phyloP scores from a whole-genome alignment of 352 stramenopile genomes.

The Phytophthora agathidicida region DNA sequence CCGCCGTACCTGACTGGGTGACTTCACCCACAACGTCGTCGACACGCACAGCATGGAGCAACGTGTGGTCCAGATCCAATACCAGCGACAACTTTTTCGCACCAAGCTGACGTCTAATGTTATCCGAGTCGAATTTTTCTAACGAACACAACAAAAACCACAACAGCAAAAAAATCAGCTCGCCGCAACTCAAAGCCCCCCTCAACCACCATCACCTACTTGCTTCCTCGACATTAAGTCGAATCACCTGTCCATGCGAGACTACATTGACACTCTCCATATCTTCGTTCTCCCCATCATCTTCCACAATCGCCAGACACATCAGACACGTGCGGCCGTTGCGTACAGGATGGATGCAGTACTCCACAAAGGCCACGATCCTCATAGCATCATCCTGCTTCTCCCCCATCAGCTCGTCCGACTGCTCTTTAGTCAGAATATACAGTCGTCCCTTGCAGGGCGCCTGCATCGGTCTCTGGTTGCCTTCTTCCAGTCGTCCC shows the following conservation, averaged over 20 bases:
- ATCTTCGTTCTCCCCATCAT: constrained; percentile 72
- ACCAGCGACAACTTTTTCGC: constrained; percentile 94
- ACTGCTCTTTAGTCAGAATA: constrained; percentile 33
- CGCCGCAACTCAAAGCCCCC: constrained; percentile 40
- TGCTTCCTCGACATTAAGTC: constrained; percentile 97
- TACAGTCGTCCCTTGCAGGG: constrained; percentile 92
- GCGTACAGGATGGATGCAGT: constrained; percentile 79
- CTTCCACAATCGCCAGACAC: constrained; percentile 74
- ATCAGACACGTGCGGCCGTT: constrained; percentile 83
- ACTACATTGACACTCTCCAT: constrained; percentile 83
- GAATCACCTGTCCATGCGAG: constrained; percentile 90
- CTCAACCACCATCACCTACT: constrained; percentile 69
- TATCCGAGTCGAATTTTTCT: constrained; percentile 89
- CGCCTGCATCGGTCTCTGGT: constrained; percentile 57
- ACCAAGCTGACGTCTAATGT: constrained; percentile 86
- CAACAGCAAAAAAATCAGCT: too few relatives aligned
- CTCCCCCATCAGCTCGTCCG: constrained; percentile 16
- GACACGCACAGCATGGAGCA: constrained; percentile 93
- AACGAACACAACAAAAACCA: constrained; percentile 10
- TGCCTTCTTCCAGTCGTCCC: constrained; percentile 66
- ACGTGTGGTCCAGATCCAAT: constrained; percentile 97
- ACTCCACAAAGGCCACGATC: constrained; percentile 70
- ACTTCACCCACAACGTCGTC: constrained; percentile 73
- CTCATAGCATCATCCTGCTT: constrained; percentile 16
- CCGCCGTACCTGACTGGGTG: constrained; percentile 48